Percentiles rank a stretch among this genome's conserved stretches.
These are phyloP conservation scores for Aspergillus sparsus DNA, from an alignment of 495 filamentous ascomycete species.

Conservation along the genomic window DNA sequence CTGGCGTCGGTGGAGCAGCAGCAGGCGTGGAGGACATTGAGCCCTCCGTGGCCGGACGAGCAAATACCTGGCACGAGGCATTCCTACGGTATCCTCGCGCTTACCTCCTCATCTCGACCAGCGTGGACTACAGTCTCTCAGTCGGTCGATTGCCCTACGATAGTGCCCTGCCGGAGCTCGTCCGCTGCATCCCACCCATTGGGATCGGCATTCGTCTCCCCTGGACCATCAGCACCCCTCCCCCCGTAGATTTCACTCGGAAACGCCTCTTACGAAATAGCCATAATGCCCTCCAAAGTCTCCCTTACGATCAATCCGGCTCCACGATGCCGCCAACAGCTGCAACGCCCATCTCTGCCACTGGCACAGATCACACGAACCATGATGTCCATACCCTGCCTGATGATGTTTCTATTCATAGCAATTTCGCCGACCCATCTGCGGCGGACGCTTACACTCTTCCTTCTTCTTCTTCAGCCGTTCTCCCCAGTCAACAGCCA, in stretches of 20 bases:
- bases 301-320: not conserved
- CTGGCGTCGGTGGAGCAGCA: not conserved
- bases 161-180: conserved; percentile 28
- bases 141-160: conserved; percentile 31
- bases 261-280: not conserved
- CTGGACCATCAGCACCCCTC: conserved; percentile 22
- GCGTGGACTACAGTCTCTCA: conserved; percentile 34
- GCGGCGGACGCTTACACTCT: not conserved
- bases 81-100: conserved; percentile 36
- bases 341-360: not conserved
- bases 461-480: not conserved
- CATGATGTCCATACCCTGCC: conserved; percentile 11
- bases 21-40: not conserved
- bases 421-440: not conserved
- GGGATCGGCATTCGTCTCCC: conserved; percentile 29
- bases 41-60: conserved; percentile 1
- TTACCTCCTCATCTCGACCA: conserved; percentile 38
- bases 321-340: not conserved
- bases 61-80: conserved; percentile 35
- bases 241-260: not conserved
- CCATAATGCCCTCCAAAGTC: not conserved
- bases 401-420: conserved; percentile 3
- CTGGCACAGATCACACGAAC: conserved; percentile 6
- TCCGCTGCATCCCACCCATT: conserved; percentile 28
- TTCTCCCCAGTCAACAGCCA: not conserved